Evolutionary conservation across 306 rosid genomes (phyloP), one percentile per base, ranked within the genome.

Genomic region (Pueraria montana): DNA sequence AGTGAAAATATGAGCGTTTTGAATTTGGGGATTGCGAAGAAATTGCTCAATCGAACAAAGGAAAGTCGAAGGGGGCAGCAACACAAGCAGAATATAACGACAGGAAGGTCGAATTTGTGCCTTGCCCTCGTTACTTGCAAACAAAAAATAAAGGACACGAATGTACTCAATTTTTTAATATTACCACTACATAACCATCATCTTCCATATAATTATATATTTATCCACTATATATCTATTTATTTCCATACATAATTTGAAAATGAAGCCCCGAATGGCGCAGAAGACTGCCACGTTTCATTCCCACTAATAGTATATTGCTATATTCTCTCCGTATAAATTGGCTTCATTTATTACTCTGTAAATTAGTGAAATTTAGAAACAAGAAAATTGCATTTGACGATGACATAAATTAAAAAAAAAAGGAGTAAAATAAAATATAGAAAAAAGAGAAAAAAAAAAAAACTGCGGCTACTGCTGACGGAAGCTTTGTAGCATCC

Each of bases 401-500:
- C 72, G 9, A 32, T 49, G 46, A 12, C 77, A 18, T 76, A 18
- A 77, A 10, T 9, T 7, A 38, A 5, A 45, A 81, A 38, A 17
- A 40, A 10, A 4, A 20, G 10, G 26, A 20, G 3, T 9, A 70
- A 14, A 56, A 34, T 18, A 36, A 72, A 74, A 21, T 17, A 78
- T 11, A 18, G 1, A 18, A 7, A 71, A 24, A 12, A 13, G n/a
- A 75, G 42, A 21, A 30, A 67, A 42, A 27, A 81, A 24, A 38
- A 76, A 81, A 20, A 84, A 88, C 69, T 83, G 80, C 80, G 83
- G 76, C 87, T 66, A 14, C 23, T 86, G 87, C 82, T 88, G 91
- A 86, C 89, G 86, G 87, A 87, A 87, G 89, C 87, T 61, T 76
- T 80, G 84, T 71, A 62, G 93, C 88, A 61, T 88, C 88, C 83